Base-by-base conservation (phyloP, 192 early-diverging fungal species). In the Endogone sp. region DNA sequence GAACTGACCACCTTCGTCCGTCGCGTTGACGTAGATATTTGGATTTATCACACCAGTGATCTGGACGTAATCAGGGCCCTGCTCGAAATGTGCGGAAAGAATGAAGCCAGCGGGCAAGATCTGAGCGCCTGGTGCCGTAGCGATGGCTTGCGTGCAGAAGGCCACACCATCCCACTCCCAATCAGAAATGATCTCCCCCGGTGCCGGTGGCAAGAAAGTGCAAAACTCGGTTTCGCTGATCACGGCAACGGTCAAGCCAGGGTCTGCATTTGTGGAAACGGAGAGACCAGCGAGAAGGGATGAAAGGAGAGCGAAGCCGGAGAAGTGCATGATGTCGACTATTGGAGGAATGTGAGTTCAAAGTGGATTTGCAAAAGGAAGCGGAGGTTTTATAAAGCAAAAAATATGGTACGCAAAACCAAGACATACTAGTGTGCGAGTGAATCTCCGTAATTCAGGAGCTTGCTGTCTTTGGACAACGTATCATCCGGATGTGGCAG, bases 1-100 rank as follows among this genome's bases (percentile, higher is more conserved):
- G 29, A 74, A 81, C 66, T 86, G 84, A 28, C 84, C 84, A 56
- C 84, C 84, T 8, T 72, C 65, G 29, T 86, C 84, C 4, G 23
- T 69, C 0, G 66, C 11, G 23, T 62, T 20, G 9, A 84, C 37
- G 25, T 75, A 82, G 49, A 71, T 71, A 11, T 63, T 56, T 16
- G 72, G 70, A 37, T 82, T 63, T 26, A 86, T 84, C 56, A 69
- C 65, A 57, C 84, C 84, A 60, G 84, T 86, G 23, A 86, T 69
- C 64, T 86, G 84, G 56, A 86, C 81, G 29, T 81, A 86, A 1
- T 65, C 75, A 31, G 73, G 64, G 2, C 75, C 79, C 22, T 68
- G 28, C 21, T 68, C 73, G 65, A 76, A 84, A 59, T 82, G 72
- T 29, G 77, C 80, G 0, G 80, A 79, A 49, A 75, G 66, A 60